Percentiles rank a stretch among this genome's conserved stretches.
Evolutionary conservation across 78 protist species (phyloP).

Genomic region (Pigoraptor vietnamica): DNA sequence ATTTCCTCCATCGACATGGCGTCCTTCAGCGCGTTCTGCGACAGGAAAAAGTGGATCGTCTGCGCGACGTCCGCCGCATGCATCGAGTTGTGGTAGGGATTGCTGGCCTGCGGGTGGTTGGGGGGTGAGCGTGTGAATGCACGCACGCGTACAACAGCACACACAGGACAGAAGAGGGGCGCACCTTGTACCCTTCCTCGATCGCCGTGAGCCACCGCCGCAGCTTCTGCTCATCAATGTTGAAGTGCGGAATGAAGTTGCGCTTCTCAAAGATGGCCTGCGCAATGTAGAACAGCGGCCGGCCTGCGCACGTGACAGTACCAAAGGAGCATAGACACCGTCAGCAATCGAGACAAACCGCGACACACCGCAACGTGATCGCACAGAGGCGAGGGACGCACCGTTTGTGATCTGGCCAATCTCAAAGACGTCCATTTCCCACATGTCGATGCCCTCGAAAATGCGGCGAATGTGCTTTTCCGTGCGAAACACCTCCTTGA

Average conservation of each 20-base stretch:
- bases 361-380: too few species aligned
- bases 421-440: not conserved
- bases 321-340: too few species aligned
- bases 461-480: too few species aligned
- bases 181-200: not conserved
- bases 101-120: too few species aligned
- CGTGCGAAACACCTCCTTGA: too few species aligned
- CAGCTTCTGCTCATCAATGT: not conserved
- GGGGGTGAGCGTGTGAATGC: too few species aligned
- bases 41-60: constrained; percentile 2
- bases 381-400: too few species aligned
- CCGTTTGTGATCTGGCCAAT: not conserved
- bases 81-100: constrained; percentile 55
- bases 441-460: too few species aligned
- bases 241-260: not conserved
- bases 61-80: constrained; percentile 57
- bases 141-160: too few species aligned
- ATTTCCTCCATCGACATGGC: not conserved
- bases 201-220: not conserved
- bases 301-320: too few species aligned
- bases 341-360: too few species aligned
- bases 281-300: not conserved
- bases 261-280: not conserved
- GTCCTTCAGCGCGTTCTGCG: not conserved
- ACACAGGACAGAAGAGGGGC: too few species aligned